Percentiles rank a stretch among this genome's conserved stretches.
phyloP scores from a whole-genome alignment of 1,139 yeast genomes.

The Yamadazyma pseudoaaseri region DNA sequence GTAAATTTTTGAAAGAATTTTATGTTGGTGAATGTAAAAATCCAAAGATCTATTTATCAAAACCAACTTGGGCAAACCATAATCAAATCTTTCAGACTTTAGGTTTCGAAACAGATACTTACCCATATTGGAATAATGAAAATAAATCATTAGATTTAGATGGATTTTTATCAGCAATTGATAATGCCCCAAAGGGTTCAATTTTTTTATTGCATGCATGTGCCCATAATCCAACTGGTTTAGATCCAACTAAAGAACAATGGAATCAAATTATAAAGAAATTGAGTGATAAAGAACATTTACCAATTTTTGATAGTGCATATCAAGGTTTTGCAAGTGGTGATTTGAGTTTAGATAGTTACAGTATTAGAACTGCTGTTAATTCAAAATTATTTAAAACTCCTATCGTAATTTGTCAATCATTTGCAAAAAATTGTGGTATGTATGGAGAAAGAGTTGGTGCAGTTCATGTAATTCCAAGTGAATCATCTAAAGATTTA shows the following conservation, averaged over 20 bases:
- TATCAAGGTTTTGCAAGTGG: conserved; percentile 60
- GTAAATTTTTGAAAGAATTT: conserved; percentile 63
- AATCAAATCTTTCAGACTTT: conserved; percentile 70
- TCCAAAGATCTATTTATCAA: conserved; percentile 68
- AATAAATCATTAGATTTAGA: conserved; percentile 63
- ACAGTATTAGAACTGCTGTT: conserved; percentile 81
- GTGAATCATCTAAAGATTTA: conserved; percentile 35
- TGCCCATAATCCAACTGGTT: conserved; percentile 53
- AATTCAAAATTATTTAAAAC: conserved; percentile 37
- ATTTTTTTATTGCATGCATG: conserved; percentile 58
- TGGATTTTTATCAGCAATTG: conserved; percentile 68
- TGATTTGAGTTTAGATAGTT: conserved; percentile 77
- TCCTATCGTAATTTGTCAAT: conserved; percentile 80
- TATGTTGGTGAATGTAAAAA: conserved; percentile 27
- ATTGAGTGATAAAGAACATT: conserved; percentile 34
- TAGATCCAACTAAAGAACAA: conserved; percentile 45
- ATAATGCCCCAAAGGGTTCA: conserved; percentile 72
- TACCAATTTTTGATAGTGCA: conserved; percentile 47
- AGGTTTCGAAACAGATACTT: conserved; percentile 62
- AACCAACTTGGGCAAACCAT: conserved; percentile 98
- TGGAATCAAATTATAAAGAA: conserved; percentile 44
- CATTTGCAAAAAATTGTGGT: conserved; percentile 97
- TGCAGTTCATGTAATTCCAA: conserved; percentile 73
- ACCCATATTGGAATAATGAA: conserved; percentile 74
- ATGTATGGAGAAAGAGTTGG: conserved; percentile 98